Evolutionary conservation across 2,329 filamentous ascomycete species (phyloP).

Genomic region (Cercospora sesami): DNA sequence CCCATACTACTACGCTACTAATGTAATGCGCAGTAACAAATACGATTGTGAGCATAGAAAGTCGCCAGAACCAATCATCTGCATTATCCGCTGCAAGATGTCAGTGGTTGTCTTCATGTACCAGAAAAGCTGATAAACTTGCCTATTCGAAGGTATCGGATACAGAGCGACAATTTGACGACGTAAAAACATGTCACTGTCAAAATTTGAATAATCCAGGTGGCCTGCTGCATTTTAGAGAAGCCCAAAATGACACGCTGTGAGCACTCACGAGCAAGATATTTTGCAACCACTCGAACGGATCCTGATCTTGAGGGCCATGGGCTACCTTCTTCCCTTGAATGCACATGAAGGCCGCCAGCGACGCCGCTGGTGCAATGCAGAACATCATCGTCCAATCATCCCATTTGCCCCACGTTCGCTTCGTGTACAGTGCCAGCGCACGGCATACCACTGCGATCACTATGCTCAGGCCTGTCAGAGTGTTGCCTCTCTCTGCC

Average conservation of each 20-base stretch:
- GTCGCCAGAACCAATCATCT: conserved; percentile 5
- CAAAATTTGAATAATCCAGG: neutral
- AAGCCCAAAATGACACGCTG: no score
- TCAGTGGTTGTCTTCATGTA: neutral
- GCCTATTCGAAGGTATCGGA: conserved; percentile 14
- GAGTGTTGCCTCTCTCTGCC: neutral
- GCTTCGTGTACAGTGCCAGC: conserved; percentile 2
- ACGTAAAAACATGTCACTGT: neutral
- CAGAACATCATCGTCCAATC: conserved; percentile 12
- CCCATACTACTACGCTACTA: conserved; percentile 2
- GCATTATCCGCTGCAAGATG: neutral
- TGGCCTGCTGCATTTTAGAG: neutral
- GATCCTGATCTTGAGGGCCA: neutral
- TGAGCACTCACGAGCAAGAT: conserved; percentile 2
- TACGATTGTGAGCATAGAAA: neutral
- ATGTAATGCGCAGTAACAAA: conserved; percentile 1
- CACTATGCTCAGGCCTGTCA: neutral
- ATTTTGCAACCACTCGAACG: neutral
- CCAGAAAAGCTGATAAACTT: neutral
- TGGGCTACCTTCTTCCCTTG: neutral
- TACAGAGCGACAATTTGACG: conserved; percentile 4
- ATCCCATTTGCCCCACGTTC: conserved; percentile 7
- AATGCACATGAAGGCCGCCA: neutral
- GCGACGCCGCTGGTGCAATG: neutral
- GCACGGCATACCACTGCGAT: conserved; percentile 6